Conservation (phyloP, 2,329 filamentous ascomycete species). For the Triangularia verruculosa region DNA sequence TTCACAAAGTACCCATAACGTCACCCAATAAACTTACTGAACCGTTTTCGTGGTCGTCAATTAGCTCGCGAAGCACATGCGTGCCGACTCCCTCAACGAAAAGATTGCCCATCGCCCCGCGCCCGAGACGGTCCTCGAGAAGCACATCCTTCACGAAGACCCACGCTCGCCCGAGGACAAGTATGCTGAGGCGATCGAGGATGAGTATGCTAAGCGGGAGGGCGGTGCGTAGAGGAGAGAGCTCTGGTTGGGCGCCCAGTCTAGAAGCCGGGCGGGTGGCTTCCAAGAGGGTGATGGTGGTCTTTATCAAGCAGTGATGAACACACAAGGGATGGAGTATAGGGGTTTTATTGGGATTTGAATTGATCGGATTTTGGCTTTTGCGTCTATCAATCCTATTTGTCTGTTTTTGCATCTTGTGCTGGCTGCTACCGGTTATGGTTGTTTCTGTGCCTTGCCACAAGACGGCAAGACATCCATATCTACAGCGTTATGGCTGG, state of each 20-base stretch:
- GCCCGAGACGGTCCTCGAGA: constrained; percentile 72
- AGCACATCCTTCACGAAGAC: constrained; percentile 73
- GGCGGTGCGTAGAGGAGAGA: constrained; percentile 50
- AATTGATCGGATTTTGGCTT: neutral
- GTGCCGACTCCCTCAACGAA: constrained; percentile 80
- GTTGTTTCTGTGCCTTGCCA: neutral
- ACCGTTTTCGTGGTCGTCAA: neutral
- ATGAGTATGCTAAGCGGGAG: constrained; percentile 62
- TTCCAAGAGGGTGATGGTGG: neutral
- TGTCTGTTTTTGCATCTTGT: neutral
- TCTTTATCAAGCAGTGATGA: neutral
- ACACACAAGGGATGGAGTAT: neutral
- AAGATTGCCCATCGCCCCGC: constrained; percentile 76
- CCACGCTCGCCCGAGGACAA: constrained; percentile 56
- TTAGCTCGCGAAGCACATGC: constrained; percentile 79
- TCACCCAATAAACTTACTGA: too few relatives aligned
- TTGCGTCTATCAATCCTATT: neutral
- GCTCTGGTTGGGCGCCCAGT: neutral
- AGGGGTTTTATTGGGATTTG: neutral
- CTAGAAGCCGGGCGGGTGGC: neutral
- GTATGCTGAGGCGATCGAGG: constrained; percentile 61
- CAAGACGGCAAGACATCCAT: too few relatives aligned
- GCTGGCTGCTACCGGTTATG: too few relatives aligned
- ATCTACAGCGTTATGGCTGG: too few relatives aligned
- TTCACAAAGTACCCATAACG: neutral